Percentiles rank a stretch among this genome's conserved stretches.
Evolutionary conservation across 345 rosid species (phyloP).

Genomic region (Salix purpurea): DNA sequence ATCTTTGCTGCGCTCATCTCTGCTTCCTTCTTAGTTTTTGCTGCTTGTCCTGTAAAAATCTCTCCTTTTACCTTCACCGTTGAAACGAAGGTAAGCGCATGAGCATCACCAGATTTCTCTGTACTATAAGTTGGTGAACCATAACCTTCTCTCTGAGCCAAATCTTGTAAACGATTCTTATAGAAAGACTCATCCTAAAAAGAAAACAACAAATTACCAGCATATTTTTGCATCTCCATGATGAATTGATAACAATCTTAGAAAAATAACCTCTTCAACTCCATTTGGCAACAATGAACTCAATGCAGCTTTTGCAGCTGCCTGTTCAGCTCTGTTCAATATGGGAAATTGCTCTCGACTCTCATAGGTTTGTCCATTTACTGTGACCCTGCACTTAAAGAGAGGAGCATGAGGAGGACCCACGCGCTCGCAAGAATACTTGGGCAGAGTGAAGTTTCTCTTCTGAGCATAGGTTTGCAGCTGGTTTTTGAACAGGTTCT

Average conservation of each 20-base stretch:
- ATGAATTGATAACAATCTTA: slow-evolving; percentile 5
- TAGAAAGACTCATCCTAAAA: slow-evolving; percentile 43
- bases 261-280: slow-evolving; percentile 36
- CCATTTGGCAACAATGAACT: slow-evolving; percentile 26
- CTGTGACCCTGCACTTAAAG: slow-evolving; percentile 45
- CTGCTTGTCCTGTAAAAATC: slow-evolving; percentile 38
- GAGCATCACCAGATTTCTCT: slow-evolving; percentile 40
- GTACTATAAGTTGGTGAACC: slow-evolving; percentile 47
- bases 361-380: slow-evolving; percentile 44
- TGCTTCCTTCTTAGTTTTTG: slow-evolving; percentile 56
- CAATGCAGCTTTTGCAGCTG: slow-evolving; percentile 61
- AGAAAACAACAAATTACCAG: background rate
- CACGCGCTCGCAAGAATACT: slow-evolving; percentile 41
- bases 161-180: slow-evolving; percentile 61
- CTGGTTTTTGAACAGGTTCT: slow-evolving; percentile 38
- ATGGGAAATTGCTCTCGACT: slow-evolving; percentile 37
- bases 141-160: slow-evolving; percentile 40
- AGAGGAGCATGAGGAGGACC: slow-evolving; percentile 61
- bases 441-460: slow-evolving; percentile 38
- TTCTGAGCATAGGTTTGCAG: slow-evolving; percentile 50
- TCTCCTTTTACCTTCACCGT: slow-evolving; percentile 44
- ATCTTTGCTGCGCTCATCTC: slow-evolving; percentile 68
- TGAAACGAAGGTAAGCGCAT: slow-evolving; percentile 42
- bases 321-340: slow-evolving; percentile 56
- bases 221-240: background rate